phyloP scores from a whole-genome alignment of 2,329 filamentous ascomycete genomes.

The Claviceps sp. region DNA sequence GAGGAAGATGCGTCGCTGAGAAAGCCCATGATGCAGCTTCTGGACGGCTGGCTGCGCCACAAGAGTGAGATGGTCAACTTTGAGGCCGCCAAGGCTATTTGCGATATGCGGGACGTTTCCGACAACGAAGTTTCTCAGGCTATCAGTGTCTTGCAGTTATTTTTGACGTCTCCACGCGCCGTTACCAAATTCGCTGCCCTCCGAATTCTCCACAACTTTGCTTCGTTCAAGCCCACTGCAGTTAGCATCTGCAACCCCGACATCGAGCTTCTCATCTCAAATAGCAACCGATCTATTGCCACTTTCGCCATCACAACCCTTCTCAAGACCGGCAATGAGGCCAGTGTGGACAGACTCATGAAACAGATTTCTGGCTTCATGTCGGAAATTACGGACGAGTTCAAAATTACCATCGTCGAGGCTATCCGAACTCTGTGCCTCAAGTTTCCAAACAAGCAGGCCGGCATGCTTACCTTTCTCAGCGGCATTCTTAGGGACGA shows the following conservation, averaged over 20 bases:
- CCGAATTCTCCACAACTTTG: slow-evolving; percentile 89
- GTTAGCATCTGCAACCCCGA: slow-evolving; percentile 93
- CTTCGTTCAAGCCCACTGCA: slow-evolving; percentile 86
- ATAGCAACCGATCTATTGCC: slow-evolving; percentile 92
- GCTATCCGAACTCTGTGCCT: slow-evolving; percentile 91
- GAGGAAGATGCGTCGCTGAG: slow-evolving; percentile 82
- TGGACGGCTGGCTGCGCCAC: slow-evolving; percentile 92
- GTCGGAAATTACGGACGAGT: slow-evolving; percentile 98
- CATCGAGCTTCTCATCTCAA: slow-evolving; percentile 92
- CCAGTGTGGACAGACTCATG: slow-evolving; percentile 92
- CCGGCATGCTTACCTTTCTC: slow-evolving; percentile 92
- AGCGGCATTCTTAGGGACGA: slow-evolving; percentile 95
- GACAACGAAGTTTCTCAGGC: slow-evolving; percentile 85
- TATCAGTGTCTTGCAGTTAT: slow-evolving; percentile 89
- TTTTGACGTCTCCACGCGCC: slow-evolving; percentile 86
- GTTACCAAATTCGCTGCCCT: slow-evolving; percentile 97
- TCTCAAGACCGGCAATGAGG: slow-evolving; percentile 95
- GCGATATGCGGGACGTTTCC: slow-evolving; percentile 83
- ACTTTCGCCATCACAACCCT: slow-evolving; percentile 97
- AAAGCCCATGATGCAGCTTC: slow-evolving; percentile 92
- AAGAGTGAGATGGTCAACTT: slow-evolving; percentile 99
- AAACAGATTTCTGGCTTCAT: slow-evolving; percentile 98
- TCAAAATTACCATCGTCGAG: slow-evolving; percentile 99
- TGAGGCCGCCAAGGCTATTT: slow-evolving; percentile 95
- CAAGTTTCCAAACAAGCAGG: slow-evolving; percentile 97